Base-by-base conservation (phyloP, 768 basidiomycete species). In the Suillus discolor region DNA sequence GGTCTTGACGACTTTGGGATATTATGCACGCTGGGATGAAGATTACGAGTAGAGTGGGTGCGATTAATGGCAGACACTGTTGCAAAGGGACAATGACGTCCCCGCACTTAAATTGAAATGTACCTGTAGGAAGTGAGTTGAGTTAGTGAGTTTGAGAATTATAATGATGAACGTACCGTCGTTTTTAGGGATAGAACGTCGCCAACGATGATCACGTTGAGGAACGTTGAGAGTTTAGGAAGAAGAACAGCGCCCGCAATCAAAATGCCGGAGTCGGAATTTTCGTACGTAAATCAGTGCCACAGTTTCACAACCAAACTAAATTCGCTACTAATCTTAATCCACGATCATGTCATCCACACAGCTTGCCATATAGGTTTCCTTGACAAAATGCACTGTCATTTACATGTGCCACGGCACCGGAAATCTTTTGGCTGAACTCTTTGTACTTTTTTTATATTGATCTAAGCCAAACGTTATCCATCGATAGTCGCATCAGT, bases 51-150 rank as follows among this genome's bases (percentile, higher is more conserved):
- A 69, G 71, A 74, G 66, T 69, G 75, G 51, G 69, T 49, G 64
- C 67, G 67, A 61, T 71, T 71, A 18, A 72, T 74, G 66, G 77
- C 71, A 73, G 80, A 83, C 84, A 85, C 81, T 68, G 78, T 81
- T 79, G 78, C 73, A 65, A 69, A 68, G 70, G 74, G 79, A 67
- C 61, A 60, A 39, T 3, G 59, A 53, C 42, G 74, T 57, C 67
- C 66, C 64, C 51, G 57, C 42, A 45, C 45, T 54, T 15, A 23
- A 55, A 42, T 36, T 38, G 39, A 60, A 25, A 23, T 41, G 57
- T 42, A 31, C 18, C 51, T 57, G 23, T 34, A 15, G 28, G 13
- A 38, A 25, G 15, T 4, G 38, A 61, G 38, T 41, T 63, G 2
- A 61, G 7, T 6, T 11, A 16, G 25, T 20, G 59, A 31, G 55